Evolutionary conservation across 148 eudicot species (phyloP).

Genomic region (Diospyros lotus): DNA sequence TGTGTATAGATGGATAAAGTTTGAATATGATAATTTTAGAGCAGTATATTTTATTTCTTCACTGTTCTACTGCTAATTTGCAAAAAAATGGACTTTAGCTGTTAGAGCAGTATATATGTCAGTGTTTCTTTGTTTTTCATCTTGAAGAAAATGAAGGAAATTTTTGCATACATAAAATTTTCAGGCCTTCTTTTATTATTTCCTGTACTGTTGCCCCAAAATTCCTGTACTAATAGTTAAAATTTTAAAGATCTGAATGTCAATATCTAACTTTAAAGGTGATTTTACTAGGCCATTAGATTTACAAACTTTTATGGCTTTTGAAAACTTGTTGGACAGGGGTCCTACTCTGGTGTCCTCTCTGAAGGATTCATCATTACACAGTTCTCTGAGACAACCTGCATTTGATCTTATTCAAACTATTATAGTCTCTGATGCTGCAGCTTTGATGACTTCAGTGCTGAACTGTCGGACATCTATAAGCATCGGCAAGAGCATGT

Average conservation of each 20-base stretch:
- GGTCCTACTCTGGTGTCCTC: conserved; percentile 92
- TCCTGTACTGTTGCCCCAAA: not conserved
- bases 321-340: conserved; percentile 43
- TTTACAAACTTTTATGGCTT: conserved; percentile 5
- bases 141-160: not conserved
- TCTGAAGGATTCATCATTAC: conserved; percentile 74
- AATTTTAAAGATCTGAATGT: conserved; percentile 1
- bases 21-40: not conserved
- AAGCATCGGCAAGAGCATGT: conserved; percentile 23
- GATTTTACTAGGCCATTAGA: not conserved
- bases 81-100: not conserved
- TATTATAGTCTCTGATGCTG: conserved; percentile 86
- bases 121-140: not conserved
- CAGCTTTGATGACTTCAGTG: conserved; percentile 59
- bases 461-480: conserved; percentile 38
- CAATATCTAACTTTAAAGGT: conserved; percentile 1
- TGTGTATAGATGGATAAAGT: not conserved
- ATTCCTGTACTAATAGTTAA: not conserved
- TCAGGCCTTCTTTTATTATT: not conserved
- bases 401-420: conserved; percentile 91
- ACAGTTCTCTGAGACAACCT: conserved; percentile 82
- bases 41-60: not conserved
- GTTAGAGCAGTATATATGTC: not conserved
- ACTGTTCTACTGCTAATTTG: not conserved
- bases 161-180: not conserved